Base-by-base conservation (phyloP, 306 rosid species). In the Vigna mungo region DNA sequence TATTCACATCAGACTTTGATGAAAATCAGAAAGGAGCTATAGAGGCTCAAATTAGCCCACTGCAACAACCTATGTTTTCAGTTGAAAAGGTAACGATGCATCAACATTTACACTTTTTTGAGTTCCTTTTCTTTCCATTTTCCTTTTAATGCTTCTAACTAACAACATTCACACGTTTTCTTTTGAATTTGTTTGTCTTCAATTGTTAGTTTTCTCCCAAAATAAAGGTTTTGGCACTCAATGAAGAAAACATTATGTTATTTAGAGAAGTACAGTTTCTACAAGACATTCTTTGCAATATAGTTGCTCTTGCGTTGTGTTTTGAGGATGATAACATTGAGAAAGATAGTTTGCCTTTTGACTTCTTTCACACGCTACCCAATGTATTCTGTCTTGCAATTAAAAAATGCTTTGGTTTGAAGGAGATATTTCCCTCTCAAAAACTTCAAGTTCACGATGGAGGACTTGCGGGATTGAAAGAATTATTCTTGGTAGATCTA, bases 401-500 rank as follows among this genome's bases (percentile, higher is more conserved):
- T 3, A 25, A 23, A 23, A 56, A 56, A 6, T 34, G 65, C 65
- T 25, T 10, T 27, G 65, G 65, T 25, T 9, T 59, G 0, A 59
- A 23, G 65, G 65, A 27, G 65, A 59, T 59, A 59, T 59, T 59
- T 14, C 65, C 65, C 9, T 59, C 65, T 27, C 59, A 25, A 52
- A 52, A 17, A 2, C 58, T 8, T 4, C 23, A 52, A 5, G 58
- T 52, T 52, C 58, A 52, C 27, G 44, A 48, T 0, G 41, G n/a
- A 68, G 30, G 14, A 72, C 21, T 37, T 53, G 23, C 1, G 1
- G 3, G 4, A 17, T 52, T 47, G 52, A 47, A 9, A 14, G 0
- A 34, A 4, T 34, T 34, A 34, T 34, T 6, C 1, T 6, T 34
- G 37, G 1, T 1, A 4, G 37, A 34, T 4, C 37, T 34, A 34